Evolutionary conservation across 148 eudicot genomes (phyloP), one percentile per base, ranked within the genome.

Genomic region (Camellia lanceoleosa): DNA sequence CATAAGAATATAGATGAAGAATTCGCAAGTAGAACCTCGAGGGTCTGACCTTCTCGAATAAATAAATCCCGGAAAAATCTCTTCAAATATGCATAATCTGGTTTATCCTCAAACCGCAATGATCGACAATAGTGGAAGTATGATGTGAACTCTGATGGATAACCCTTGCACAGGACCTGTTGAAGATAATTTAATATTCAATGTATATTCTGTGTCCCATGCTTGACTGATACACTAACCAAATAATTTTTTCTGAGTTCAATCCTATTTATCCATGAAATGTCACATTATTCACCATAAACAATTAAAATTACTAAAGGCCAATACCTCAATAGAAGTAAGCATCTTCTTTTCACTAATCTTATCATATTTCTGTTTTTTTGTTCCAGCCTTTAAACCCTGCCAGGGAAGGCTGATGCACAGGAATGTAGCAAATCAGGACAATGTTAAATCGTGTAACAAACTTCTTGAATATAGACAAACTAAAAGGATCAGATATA

Each of bases 121-220:
- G 38, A 30, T 30, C 38, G 38, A 30, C 38, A 30, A 30, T 30
- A 30, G 38, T 30, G 88, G 70, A 87, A 85, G 80, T 83, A 87
- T 46, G 88, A 85, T 30, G 86, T 77, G 68, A 87, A 87, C 71
- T 87, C 90, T 63, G 85, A 69, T 58, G 90, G 88, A 77, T 81
- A 85, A 69, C 88, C 85, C 82, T 85, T 87, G 87, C 90, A 87
- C 75, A 87, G 88, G 60, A 83, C 88, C 86, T 87, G 80, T 62
- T 56, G 42, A 19, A 13, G n/a, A 74, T 67, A 63, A 9, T 20
- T 20, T 63, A 63, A 20, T 20, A 63, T 63, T 20, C n/a, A 18
- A 30, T 7, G 6, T 18, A 19, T 15, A 6, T 18, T 14, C 19
- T 61, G 65, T 15, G 3, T 18, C 3, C 65, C 6, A 1, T 63